Evolutionary conservation across 2,329 filamentous ascomycete genomes (phyloP).

Genomic region (Hymenoscyphus occultus): DNA sequence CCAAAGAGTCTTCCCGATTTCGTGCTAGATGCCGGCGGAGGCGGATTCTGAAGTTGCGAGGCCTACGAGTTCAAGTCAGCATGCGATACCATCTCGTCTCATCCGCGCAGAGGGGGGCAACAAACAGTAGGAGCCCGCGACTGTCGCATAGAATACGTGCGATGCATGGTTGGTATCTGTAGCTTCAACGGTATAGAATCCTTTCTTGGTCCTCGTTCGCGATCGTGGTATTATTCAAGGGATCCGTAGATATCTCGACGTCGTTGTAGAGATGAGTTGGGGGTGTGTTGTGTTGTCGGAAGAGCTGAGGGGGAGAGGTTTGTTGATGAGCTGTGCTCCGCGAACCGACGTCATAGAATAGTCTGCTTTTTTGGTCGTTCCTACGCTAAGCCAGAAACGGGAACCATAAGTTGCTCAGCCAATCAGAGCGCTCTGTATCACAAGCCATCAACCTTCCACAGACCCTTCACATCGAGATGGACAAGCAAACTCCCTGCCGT

Average conservation of each 20-base stretch:
- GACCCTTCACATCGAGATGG: not conserved
- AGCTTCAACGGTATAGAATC: not conserved
- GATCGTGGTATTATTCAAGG: not conserved
- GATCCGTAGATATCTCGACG: not conserved
- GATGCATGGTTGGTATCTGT: slow-evolving; percentile 68
- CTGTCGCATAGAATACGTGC: slow-evolving; percentile 98
- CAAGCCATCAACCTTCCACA: not conserved
- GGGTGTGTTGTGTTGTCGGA: not conserved
- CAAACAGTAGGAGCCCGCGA: slow-evolving; percentile 90
- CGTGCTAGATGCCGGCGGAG: slow-evolving; percentile 85
- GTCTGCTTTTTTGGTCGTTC: not conserved
- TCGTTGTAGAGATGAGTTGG: not conserved
- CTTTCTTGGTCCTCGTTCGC: not conserved
- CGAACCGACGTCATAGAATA: not conserved
- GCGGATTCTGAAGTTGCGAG: slow-evolving; percentile 78
- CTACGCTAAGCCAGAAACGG: not conserved
- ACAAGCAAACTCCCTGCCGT: not conserved
- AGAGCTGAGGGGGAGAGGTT: not conserved
- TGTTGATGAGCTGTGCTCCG: not conserved
- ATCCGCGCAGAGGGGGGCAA: slow-evolving; percentile 25
- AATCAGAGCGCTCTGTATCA: not conserved
- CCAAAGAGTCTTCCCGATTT: slow-evolving; percentile 90
- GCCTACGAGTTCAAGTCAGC: slow-evolving; percentile 24
- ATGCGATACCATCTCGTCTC: slow-evolving; percentile 3
- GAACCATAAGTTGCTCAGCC: not conserved